Evolutionary conservation across 306 rosid species (phyloP).

Genomic region (Vicia faba): DNA sequence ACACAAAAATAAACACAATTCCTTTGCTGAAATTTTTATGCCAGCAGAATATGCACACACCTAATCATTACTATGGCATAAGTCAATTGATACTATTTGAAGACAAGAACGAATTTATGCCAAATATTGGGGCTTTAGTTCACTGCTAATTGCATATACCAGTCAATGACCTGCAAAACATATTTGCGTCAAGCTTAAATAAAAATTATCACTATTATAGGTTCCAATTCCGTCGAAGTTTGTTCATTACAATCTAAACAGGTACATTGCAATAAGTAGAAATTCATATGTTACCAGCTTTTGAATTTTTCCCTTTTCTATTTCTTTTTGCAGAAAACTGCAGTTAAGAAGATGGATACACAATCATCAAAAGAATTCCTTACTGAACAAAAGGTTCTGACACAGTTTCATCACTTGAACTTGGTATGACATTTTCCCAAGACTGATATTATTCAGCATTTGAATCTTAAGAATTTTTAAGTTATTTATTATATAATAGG

Average conservation of each 20-base stretch:
- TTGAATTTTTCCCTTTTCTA: constrained; percentile 6
- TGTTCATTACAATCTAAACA: not conserved
- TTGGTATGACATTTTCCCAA: constrained; percentile 53
- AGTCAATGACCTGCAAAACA: not conserved
- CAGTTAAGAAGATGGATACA: constrained; percentile 75
- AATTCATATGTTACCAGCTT: constrained; percentile 6
- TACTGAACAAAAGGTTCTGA: constrained; percentile 62
- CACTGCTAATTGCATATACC: constrained; percentile 25
- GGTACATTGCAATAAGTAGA: constrained; percentile 15
- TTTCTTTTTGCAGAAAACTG: constrained; percentile 55
- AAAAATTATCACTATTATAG: not conserved
- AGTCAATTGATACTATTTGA: constrained; percentile 17
- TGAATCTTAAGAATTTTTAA: not conserved
- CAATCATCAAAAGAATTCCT: constrained; percentile 75
- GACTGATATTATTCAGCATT: constrained; percentile 3
- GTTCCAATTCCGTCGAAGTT: not conserved
- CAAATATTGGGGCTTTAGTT: constrained; percentile 16
- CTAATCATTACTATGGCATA: not conserved
- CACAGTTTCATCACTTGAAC: constrained; percentile 78
- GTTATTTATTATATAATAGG: not conserved
- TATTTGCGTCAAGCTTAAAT: constrained; percentile 24
- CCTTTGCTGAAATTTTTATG: not conserved
- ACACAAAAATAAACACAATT: too few relatives aligned
- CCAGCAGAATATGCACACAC: not conserved
- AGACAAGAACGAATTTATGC: constrained; percentile 7